Base-by-base conservation (phyloP, 108 stramenopile species). In the Cyclotella baltica region DNA sequence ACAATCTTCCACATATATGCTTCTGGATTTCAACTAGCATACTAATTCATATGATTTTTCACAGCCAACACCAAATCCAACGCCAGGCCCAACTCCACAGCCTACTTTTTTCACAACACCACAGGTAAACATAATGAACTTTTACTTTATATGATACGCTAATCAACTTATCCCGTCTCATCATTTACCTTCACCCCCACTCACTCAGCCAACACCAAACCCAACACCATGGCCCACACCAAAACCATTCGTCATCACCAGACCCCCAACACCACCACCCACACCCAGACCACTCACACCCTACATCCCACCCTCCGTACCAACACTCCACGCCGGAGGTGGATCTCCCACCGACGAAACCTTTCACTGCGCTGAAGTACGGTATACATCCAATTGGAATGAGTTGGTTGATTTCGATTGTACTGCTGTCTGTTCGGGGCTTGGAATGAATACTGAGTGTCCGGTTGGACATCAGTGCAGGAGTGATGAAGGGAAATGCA, bases 301-400 rank as follows among this genome's bases (percentile, higher is more conserved):
- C 16, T 23, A 53, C 9, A 19, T 38, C 16, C 38, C 63, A 0
- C 63, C 63, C 4, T 25, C 52, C 3, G 22, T 2, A 28, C 66
- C 66, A 8, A 47, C 66, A 19, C 1, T 27, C 43, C 36, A 20
- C 19, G 4, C 38, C 23, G 6, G 55, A 22, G 64, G 35, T 18
- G 70, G 33, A 3, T 48, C 66, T 35, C 40, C 72, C 38, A 23
- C 19, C 36, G 64, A 70, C 8, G 56, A 30, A 16, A 25, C 69
- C 1, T 83, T 67, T 33, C 76, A 67, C 55, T 83, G 82, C 30
- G 82, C 82, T 16, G 47, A 51, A 20, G 59, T 62, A 13, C 37
- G 38, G 38, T 77, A 69, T 50, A 83, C 82, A 19, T 64, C 36
- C 43, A 83, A 73, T 56, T 83, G 82, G 82, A 83, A 83, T 67